Conservation (phyloP, 1,284 basidiomycete species). For the Phylloporus sp. region DNA sequence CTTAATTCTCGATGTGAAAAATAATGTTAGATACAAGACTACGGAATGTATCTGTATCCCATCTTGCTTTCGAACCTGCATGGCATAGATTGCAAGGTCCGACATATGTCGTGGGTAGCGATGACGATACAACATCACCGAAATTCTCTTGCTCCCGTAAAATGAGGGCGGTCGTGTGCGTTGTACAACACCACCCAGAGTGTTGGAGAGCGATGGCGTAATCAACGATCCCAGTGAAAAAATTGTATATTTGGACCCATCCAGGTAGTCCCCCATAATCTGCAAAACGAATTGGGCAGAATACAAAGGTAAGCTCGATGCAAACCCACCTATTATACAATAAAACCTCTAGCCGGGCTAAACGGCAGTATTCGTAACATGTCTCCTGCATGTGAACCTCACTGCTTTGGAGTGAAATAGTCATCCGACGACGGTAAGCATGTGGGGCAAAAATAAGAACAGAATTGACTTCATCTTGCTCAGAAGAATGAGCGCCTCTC, state of each 20-base stretch:
- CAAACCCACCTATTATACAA: constrained; percentile 25
- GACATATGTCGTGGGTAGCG: constrained; percentile 36
- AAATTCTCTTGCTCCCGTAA: constrained; percentile 74
- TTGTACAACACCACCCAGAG: constrained; percentile 78
- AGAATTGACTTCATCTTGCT: constrained; percentile 62
- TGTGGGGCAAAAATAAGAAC: constrained; percentile 51
- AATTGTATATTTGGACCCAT: no score
- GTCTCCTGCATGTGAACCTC: constrained; percentile 66
- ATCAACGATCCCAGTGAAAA: no score
- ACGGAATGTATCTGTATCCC: constrained; percentile 40
- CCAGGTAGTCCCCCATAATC: no score
- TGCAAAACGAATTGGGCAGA: background rate
- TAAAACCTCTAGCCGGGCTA: background rate
- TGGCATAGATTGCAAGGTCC: constrained; percentile 17
- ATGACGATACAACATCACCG: constrained; percentile 27
- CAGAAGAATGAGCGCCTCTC: constrained; percentile 80
- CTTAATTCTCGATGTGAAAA: background rate
- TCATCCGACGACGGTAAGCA: constrained; percentile 36
- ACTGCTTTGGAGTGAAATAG: constrained; percentile 37
- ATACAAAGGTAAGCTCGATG: background rate
- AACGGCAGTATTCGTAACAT: constrained; percentile 25
- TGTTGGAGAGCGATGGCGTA: constrained; percentile 70
- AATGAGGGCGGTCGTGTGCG: constrained; percentile 84
- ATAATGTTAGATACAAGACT: constrained; percentile 2
- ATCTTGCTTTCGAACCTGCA: constrained; percentile 37